Evolutionary conservation across 306 rosid genomes (phyloP), one percentile per base, ranked within the genome.

Genomic region (Begonia masoniana): DNA sequence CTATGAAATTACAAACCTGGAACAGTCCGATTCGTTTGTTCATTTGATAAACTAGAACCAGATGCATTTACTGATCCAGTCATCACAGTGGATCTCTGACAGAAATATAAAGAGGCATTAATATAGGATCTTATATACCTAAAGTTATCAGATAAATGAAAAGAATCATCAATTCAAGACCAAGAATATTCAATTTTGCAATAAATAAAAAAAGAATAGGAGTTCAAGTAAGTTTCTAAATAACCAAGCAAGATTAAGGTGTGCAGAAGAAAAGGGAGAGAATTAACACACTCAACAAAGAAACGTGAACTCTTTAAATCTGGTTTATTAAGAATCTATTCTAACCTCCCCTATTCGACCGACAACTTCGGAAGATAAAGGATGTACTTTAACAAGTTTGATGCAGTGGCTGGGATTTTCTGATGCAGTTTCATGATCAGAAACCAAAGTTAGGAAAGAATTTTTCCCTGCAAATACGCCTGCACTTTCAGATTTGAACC

Each of bases 1-100:
- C 39, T 31, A 2, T 6, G 9, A 7, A 31, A 31, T 9, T 45
- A 45, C 49, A 45, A 45, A 85, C 96, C 92, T 68, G 73, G 15
- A 23, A 55, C 58, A 55, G 69, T 72, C 63, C 71, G 80, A 57
- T 59, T 64, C 35, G 57, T 78, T 51, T 75, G 82, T 52, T 83
- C 87, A 66, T 83, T 85, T 3, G 80, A 74, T 2, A 79, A 74
- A 70, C 77, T 77, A 61, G 81, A 80, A 47, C 80, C 89, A 69
- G 78, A 78, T 65, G 65, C 66, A 74, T 76, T 76, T 55, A 82
- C 68, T 41, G 85, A 82, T 31, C 59, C 73, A 36, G 75, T 9
- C 7, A 6, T 6, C 39, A 31, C 68, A 58, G 50, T 16, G 6
- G 43, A 47, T 24, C 57, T 73, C 96, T 91, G 79, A 62, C 43